Conservation (phyloP, 192 early-diverging fungal species). For the Entrophospora sp. region DNA sequence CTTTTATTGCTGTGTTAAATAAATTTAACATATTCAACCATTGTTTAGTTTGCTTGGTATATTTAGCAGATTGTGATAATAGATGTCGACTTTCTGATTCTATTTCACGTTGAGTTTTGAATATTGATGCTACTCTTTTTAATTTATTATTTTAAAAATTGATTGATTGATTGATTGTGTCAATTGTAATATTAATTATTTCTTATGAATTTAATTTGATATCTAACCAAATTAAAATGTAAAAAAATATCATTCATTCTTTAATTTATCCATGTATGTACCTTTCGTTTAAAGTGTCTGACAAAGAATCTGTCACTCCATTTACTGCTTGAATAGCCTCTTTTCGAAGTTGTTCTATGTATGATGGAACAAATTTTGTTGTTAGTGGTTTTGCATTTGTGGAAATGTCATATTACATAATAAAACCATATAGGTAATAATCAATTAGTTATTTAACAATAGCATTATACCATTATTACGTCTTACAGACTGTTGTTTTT, state of each 20-base stretch:
- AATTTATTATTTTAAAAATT: neutral
- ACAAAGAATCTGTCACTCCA: slow-evolving; percentile 47
- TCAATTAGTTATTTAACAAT: neutral
- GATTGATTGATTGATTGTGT: neutral
- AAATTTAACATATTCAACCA: slow-evolving; percentile 70
- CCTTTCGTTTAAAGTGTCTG: slow-evolving; percentile 50
- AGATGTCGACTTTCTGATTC: slow-evolving; percentile 52
- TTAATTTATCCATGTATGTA: slow-evolving; percentile 5
- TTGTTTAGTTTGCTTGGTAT: slow-evolving; percentile 59
- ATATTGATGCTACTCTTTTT: slow-evolving; percentile 46
- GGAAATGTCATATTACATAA: neutral
- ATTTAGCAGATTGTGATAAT: slow-evolving; percentile 36
- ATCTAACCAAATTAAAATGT: neutral
- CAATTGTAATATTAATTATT: neutral
- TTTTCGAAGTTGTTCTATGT: slow-evolving; percentile 47
- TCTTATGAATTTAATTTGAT: neutral
- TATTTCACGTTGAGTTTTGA: slow-evolving; percentile 55
- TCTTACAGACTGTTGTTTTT: slow-evolving; percentile 43
- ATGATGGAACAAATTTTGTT: neutral
- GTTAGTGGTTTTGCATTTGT: neutral
- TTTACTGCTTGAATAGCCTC: slow-evolving; percentile 43
- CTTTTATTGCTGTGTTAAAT: slow-evolving; percentile 74
- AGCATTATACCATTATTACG: slow-evolving; percentile 42
- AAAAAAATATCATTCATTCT: neutral
- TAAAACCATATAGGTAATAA: neutral